Percentiles rank a stretch among this genome's conserved stretches.
Evolutionary conservation across 2,329 filamentous ascomycete species (phyloP).

Genomic region (Xylaria sp.): DNA sequence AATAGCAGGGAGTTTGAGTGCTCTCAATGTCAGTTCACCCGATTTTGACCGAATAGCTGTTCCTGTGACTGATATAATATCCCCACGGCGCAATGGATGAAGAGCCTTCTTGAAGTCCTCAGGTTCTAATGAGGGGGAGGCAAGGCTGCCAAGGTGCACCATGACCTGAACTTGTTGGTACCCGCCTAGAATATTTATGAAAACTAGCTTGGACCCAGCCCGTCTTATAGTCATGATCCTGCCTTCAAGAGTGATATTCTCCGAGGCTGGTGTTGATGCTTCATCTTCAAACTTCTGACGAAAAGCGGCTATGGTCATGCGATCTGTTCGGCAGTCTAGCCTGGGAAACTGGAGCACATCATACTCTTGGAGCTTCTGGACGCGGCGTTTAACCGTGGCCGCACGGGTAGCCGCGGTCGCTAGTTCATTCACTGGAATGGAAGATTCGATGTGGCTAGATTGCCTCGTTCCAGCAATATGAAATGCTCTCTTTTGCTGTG

Average conservation of each 20-base stretch:
- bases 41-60: constrained; percentile 72
- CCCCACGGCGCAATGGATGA: constrained; percentile 78
- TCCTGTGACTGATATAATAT: constrained; percentile 75
- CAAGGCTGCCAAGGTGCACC: constrained; percentile 69
- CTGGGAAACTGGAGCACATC: constrained; percentile 67
- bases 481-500: constrained; percentile 36
- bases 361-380: constrained; percentile 62
- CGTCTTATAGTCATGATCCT: constrained; percentile 47
- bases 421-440: constrained; percentile 20
- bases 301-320: constrained; percentile 54
- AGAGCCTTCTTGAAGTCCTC: constrained; percentile 68
- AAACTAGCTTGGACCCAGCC: constrained; percentile 78
- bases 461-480: constrained; percentile 28
- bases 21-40: constrained; percentile 81
- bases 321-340: constrained; percentile 48
- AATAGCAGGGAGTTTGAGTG: constrained; percentile 73
- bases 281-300: constrained; percentile 48
- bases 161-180: constrained; percentile 79
- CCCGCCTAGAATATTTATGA: constrained; percentile 82
- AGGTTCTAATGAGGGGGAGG: constrained; percentile 50
- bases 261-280: constrained; percentile 37
- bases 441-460: neutral
- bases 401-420: constrained; percentile 29
- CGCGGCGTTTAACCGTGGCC: constrained; percentile 48
- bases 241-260: constrained; percentile 49